Evolutionary conservation across 176 grass and related monocot genomes (phyloP), one percentile per base, ranked within the genome.

Genomic region (Oryza brachyantha): DNA sequence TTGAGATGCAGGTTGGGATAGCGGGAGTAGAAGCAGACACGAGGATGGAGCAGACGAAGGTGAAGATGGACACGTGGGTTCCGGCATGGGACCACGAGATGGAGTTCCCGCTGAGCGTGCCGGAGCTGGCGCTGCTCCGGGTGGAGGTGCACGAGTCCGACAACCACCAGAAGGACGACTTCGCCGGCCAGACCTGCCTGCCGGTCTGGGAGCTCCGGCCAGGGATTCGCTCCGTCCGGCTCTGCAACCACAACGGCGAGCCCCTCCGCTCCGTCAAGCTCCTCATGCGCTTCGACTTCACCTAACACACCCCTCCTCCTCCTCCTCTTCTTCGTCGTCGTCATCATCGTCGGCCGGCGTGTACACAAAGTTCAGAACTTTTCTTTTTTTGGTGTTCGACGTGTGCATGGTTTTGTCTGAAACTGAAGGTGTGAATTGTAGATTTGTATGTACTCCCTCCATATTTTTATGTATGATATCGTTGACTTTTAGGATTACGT

Each of bases 71-170:
- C 48, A 65, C 72, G 27, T 95, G 96, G 96, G 86, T 81, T 13
- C 96, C 96, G 0, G 75, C 62, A n/a, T 95, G 96, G 96, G 90
- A 99, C 41, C 75, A 85, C 21, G 90, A 91, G 68, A 86, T 95
- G 5, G 69, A 72, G 61, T 91, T 95, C 79, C 35, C 68, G 0
- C 31, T 99, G 48, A 42, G 61, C 2, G 90, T 63, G 68, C 92
- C 92, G 5, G 96, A 99, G 77, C 87, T 99, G 0, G 96, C 96
- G 0, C 39, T 99, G 24, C 92, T 99, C 5, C 81, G 88, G 5
- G 84, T 99, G 19, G 92, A 99, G 78, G 96, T 95, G 55, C 88
- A 91, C 43, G 92, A 95, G 59, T 86, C 87, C 1, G 92, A 99
- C 39, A 79, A 87, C 46, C 88, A 91, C 39, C 81, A 89, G 52